Conservation (phyloP, 257 asterid species). For the Osmanthus fragrans region DNA sequence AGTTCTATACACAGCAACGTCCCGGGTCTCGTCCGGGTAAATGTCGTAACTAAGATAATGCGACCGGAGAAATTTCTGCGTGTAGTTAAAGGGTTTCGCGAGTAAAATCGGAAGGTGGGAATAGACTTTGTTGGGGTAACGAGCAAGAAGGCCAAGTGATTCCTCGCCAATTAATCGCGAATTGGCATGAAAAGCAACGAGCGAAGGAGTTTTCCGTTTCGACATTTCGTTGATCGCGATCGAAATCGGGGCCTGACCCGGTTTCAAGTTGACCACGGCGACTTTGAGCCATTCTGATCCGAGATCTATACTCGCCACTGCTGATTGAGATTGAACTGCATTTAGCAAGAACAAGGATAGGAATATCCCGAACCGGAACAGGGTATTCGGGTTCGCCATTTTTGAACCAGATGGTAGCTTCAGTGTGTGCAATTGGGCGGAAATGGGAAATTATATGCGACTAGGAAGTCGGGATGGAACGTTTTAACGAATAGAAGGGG, state of each 20-base stretch:
- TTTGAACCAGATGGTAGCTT: slow-evolving; percentile 16
- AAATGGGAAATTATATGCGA: slow-evolving; percentile 5
- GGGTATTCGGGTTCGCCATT: slow-evolving; percentile 44
- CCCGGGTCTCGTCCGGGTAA: slow-evolving; percentile 45
- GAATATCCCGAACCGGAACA: slow-evolving; percentile 42
- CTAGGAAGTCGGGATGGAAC: slow-evolving; percentile 35
- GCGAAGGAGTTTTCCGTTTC: slow-evolving; percentile 86
- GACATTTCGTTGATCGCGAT: slow-evolving; percentile 98
- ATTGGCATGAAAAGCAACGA: slow-evolving; percentile 74
- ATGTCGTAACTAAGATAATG: slow-evolving; percentile 53
- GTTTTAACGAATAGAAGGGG: slow-evolving; percentile 31
- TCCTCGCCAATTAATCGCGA: slow-evolving; percentile 89
- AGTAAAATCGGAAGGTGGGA: slow-evolving; percentile 69
- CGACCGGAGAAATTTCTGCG: slow-evolving; percentile 35
- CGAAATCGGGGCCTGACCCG: slow-evolving; percentile 88
- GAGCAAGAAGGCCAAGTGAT: slow-evolving; percentile 73
- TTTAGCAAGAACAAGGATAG: slow-evolving; percentile 38
- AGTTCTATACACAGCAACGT: slow-evolving; percentile 49
- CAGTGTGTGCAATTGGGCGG: slow-evolving; percentile 13
- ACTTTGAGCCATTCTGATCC: slow-evolving; percentile 96
- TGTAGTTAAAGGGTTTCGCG: slow-evolving; percentile 55
- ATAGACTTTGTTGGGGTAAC: slow-evolving; percentile 79
- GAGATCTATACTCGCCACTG: slow-evolving; percentile 96
- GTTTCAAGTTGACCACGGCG: slow-evolving; percentile 93
- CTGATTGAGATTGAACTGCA: slow-evolving; percentile 58